Evolutionary conservation across 228 moss, liverwort and hornwort genomes (phyloP), one percentile per base, ranked within the genome.

Genomic region (Sphagnum magellanicum): DNA sequence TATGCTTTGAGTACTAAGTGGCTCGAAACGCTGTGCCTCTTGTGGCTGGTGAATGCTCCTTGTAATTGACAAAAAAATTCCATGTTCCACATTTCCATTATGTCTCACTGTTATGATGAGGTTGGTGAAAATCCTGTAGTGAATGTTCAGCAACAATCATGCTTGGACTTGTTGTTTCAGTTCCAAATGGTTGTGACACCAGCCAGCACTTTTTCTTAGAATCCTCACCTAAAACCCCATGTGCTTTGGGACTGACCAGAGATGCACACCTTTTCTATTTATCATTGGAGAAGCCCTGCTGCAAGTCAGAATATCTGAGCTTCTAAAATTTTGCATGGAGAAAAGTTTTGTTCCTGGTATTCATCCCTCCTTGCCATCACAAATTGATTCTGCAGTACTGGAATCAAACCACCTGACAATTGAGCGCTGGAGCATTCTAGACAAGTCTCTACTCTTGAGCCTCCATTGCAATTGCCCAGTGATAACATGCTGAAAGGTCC

Each of bases 41-140:
- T 3, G 71, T 91, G 17, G 91, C 86, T 80, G 91, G 84, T 6
- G 81, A 77, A 70, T 91, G 82, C 53, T 94, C 80, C 79, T 82
- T 94, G 0, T 89, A 82, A 59, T 91, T 85, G 60, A 59, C 73
- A 65, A 94, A 70, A 72, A 94, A 94, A 71, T 94, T 89, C 87
- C 83, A 94, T 89, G 73, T 74, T 80, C 89, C 94, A 89, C 50
- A 91, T 94, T 78, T 94, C 93, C 90, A 75, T n/a, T 68, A 67
- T 68, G 80, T 17, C n/a, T 16, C 55, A 55, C 55, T 12, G 32
- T 3, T 32, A 32, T 32, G 3, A 32, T 3, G 32, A 32, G 32
- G 32, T 32, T 32, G 32, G 32, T 32, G 32, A 32, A 32, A 32
- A 32, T 1, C 1, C 32, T 3, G 1, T 32, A 32, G 32, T 32